phyloP scores from a whole-genome alignment of 2,329 filamentous ascomycete genomes.

The Trichophyton verrucosum region DNA sequence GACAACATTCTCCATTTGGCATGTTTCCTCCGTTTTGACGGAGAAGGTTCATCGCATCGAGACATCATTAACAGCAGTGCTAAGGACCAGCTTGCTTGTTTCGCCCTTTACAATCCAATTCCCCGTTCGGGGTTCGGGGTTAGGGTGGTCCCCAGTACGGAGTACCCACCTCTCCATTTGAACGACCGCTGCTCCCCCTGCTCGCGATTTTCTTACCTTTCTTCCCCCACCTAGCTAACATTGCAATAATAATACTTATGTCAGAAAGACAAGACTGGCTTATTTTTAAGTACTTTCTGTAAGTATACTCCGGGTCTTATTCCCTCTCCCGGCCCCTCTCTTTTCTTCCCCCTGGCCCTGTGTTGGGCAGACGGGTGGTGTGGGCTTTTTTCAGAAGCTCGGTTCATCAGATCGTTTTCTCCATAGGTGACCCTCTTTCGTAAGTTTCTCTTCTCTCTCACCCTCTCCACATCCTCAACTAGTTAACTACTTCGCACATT shows the following conservation, averaged over 20 bases:
- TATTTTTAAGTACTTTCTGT: background rate
- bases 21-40: background rate
- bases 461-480: background rate
- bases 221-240: background rate
- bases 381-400: background rate
- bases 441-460: too few species aligned
- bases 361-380: background rate
- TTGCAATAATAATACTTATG: background rate
- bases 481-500: background rate
- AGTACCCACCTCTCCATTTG: background rate
- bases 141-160: background rate
- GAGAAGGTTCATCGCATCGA: background rate
- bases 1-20: background rate
- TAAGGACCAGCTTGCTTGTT: background rate
- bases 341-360: background rate
- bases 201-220: background rate
- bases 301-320: background rate
- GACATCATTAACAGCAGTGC: background rate
- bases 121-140: background rate
- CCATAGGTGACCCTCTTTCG: background rate
- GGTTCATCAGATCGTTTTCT: background rate
- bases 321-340: background rate
- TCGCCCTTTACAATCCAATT: background rate
- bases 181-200: background rate
- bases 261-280: background rate